Base-by-base conservation (phyloP, 192 early-diverging fungal genomes). In the Mortierella alpina region DNA sequence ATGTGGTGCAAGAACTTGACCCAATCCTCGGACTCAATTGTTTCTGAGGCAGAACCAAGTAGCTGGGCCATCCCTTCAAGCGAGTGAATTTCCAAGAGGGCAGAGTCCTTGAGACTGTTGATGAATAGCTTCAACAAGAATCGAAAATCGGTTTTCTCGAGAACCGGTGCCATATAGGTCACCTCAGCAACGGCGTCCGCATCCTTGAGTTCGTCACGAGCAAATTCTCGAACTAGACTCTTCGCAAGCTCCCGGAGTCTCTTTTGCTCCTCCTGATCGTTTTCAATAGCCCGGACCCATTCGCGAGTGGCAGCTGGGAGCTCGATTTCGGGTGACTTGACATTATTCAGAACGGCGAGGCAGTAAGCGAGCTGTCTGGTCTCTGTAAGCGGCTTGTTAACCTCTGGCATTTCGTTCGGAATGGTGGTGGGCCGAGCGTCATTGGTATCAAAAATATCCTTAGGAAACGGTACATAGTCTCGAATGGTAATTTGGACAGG, bases 51-150 rank as follows among this genome's bases (percentile, higher is more conserved):
- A 6, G 10, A 14, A 22, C 47, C 54, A 17, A 68, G 7, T 46
- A 68, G 11, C 11, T 66, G 64, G 1, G 52, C 64, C 40, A 66
- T 3, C 2, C 50, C 64, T 54, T 54, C 22, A 8, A 66, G 41
- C 14, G 48, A 49, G 14, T 49, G 48, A 14, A 49, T 5, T 22
- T 67, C 41, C 53, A 67, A 20, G 4, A 66, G 12, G 14, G 6
- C 15, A 18, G 64, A 41, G 8, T 54, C 20, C 7, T 55, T 18
- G n/a, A 66, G 41, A n/a, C 39, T 50, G 64, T 40, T 15, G n/a
- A 54, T 13, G 6, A 67, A 56, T 8, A 15, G 23, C 17, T 15
- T 5, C 8, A 67, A 53, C 15, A 67, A 14, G 5, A 9, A 15
- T 22, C 49, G 51, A 45, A 67, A 40, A 41, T 56, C n/a, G 17